Evolutionary conservation across 164 flowering plant species (phyloP).

Genomic region (Pachysandra terminalis): DNA sequence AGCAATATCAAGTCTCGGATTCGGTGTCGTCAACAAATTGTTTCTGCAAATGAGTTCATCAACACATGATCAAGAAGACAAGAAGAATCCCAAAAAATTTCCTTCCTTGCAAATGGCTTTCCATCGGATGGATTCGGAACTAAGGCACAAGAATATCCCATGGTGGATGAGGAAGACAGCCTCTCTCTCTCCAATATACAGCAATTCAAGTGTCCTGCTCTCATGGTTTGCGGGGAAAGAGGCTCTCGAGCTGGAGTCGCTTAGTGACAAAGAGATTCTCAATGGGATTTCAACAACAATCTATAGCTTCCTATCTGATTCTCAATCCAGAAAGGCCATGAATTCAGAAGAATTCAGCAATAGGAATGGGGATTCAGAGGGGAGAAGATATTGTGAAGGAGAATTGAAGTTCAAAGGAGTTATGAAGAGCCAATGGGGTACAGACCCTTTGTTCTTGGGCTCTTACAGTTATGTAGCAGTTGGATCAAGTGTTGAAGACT

Average conservation of each 20-base stretch:
- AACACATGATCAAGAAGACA: conserved; percentile 8
- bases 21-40: conserved; percentile 88
- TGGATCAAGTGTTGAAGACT: conserved; percentile 84
- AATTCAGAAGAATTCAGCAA: no score
- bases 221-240: conserved; percentile 96
- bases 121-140: conserved; percentile 41
- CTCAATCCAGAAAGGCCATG: conserved; percentile 14
- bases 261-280: conserved; percentile 60
- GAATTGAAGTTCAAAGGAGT: conserved; percentile 37
- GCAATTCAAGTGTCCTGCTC: conserved; percentile 54
- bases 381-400: conserved; percentile 5
- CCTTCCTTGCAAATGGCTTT: conserved; percentile 76
- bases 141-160: conserved; percentile 50
- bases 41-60: conserved; percentile 56
- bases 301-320: conserved; percentile 34
- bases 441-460: conserved; percentile 88
- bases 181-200: conserved; percentile 62
- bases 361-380: conserved; percentile 22
- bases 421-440: conserved; percentile 82
- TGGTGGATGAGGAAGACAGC: conserved; percentile 93
- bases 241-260: conserved; percentile 76
- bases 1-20: conserved; percentile 80
- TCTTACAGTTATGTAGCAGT: conserved; percentile 91
- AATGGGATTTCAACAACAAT: conserved; percentile 63
- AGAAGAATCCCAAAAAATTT: conserved; percentile 23